phyloP scores from a whole-genome alignment of 768 basidiomycete species.

The Leccinum olivaceopallidum region DNA sequence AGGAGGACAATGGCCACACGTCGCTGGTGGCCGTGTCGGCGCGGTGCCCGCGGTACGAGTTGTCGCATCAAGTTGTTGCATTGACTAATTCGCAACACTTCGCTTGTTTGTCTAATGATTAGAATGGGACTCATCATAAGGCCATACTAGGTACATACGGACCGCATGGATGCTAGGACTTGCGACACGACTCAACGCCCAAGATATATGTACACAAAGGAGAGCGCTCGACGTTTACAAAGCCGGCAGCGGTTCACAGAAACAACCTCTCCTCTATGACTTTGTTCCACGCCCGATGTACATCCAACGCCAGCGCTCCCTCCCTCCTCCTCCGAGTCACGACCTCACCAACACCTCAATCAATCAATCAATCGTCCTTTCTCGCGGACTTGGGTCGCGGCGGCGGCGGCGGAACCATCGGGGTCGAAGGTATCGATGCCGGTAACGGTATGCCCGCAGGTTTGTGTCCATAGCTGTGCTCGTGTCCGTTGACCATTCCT shows the following conservation, averaged over 20 bases:
- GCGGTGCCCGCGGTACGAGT: too few species aligned
- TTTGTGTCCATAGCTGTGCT: not conserved
- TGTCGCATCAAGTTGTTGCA: too few species aligned
- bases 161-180: too few species aligned
- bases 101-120: too few species aligned
- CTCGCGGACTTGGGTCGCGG: constrained; percentile 15
- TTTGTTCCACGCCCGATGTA: not conserved
- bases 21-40: too few species aligned
- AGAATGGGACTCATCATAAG: too few species aligned
- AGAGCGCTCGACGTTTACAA: not conserved
- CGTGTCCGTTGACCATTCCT: not conserved
- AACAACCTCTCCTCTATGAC: not conserved
- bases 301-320: not conserved
- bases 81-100: too few species aligned
- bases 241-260: not conserved
- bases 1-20: too few species aligned
- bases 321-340: not conserved
- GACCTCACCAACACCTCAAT: not conserved
- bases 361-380: constrained; percentile 28
- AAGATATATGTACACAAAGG: not conserved
- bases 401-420: constrained; percentile 24
- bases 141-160: too few species aligned
- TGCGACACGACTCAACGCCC: too few species aligned
- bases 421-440: constrained; percentile 18
- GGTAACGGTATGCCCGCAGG: constrained; percentile 20